Evolutionary conservation across 1,139 yeast genomes (phyloP).

Genomic region (Debaryomyces sp.): DNA sequence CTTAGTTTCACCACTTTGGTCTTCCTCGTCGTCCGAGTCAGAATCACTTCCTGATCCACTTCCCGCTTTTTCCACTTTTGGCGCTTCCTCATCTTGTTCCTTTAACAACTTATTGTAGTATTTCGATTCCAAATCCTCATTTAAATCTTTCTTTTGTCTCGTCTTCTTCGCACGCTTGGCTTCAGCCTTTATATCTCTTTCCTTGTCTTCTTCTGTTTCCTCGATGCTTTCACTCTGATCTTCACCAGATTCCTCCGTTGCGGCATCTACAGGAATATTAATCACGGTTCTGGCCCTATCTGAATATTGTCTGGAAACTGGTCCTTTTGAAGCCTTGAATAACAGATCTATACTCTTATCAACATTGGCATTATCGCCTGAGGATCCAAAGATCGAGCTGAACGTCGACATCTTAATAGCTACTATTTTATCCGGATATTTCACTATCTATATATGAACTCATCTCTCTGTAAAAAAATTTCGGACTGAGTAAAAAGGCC

Average conservation of each 20-base stretch:
- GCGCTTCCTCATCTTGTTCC: conserved; percentile 22
- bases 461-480: conserved; percentile 6
- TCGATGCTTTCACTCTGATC: conserved; percentile 17
- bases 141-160: conserved; percentile 31
- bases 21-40: conserved; percentile 7
- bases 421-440: neutral
- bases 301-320: conserved; percentile 35
- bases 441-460: neutral
- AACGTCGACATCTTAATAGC: conserved; percentile 35
- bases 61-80: conserved; percentile 11
- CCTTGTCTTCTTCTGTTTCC: conserved; percentile 18
- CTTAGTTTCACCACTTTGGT: conserved; percentile 13
- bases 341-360: conserved; percentile 46
- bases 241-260: conserved; percentile 4
- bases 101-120: conserved; percentile 46
- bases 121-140: conserved; percentile 50
- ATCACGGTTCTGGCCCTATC: conserved; percentile 28
- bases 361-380: conserved; percentile 23
- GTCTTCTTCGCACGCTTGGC: conserved; percentile 22
- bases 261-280: conserved; percentile 17
- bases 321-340: conserved; percentile 42
- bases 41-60: conserved; percentile 19
- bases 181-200: conserved; percentile 16
- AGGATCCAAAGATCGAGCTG: conserved; percentile 34
- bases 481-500: neutral